phyloP scores from a whole-genome alignment of 345 rosid genomes.

The Microcos paniculata region DNA sequence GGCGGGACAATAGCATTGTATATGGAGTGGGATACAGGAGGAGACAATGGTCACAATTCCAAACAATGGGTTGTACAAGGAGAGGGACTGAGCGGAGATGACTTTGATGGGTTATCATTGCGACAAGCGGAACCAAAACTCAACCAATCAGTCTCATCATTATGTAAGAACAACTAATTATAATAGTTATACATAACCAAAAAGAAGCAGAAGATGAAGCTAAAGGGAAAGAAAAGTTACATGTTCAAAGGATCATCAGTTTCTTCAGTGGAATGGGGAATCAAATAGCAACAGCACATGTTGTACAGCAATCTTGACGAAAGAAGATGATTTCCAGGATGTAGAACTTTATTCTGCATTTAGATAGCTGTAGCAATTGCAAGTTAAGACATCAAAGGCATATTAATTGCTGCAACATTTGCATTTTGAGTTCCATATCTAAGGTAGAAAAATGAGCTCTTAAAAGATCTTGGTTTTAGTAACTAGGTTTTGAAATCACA shows the following conservation, averaged over 20 bases:
- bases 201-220: background rate
- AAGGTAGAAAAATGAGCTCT: background rate
- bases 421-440: slow-evolving; percentile 2
- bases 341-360: slow-evolving; percentile 77
- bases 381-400: slow-evolving; percentile 1
- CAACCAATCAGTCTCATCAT: slow-evolving; percentile 11
- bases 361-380: slow-evolving; percentile 5
- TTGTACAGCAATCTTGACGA: slow-evolving; percentile 79
- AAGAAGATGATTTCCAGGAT: slow-evolving; percentile 91
- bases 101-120: slow-evolving; percentile 90
- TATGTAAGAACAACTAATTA: slow-evolving; percentile 3
- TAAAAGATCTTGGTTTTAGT: background rate
- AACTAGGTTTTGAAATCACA: background rate
- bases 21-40: slow-evolving; percentile 91
- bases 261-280: slow-evolving; percentile 82
- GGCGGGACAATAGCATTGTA: slow-evolving; percentile 23
- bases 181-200: background rate
- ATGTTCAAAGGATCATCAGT: slow-evolving; percentile 77
- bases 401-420: background rate
- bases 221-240: slow-evolving; percentile 36
- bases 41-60: slow-evolving; percentile 94
- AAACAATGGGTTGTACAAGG: slow-evolving; percentile 79
- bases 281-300: slow-evolving; percentile 92
- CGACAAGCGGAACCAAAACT: slow-evolving; percentile 67
- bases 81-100: slow-evolving; percentile 96